Percentiles rank a stretch among this genome's conserved stretches.
Evolutionary conservation across 148 eudicot genomes (phyloP).

Genomic region (Vaccinium darrowii): DNA sequence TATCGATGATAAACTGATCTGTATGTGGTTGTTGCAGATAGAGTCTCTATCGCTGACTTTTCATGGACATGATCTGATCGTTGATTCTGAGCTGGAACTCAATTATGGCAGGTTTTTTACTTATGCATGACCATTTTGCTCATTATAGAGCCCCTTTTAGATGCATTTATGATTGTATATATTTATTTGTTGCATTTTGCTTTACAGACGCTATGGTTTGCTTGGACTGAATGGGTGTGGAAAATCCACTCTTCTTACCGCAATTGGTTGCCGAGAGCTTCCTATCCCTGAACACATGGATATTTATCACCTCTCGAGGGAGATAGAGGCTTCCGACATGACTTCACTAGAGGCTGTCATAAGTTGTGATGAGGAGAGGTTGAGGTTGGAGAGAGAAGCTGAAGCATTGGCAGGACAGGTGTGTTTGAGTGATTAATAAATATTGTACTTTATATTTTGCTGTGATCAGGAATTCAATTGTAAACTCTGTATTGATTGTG

Average conservation of each 20-base stretch:
- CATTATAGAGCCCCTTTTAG: neutral
- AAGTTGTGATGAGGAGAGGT: conserved; percentile 80
- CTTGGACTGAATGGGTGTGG: conserved; percentile 98
- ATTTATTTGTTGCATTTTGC: neutral
- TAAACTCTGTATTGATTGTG: neutral
- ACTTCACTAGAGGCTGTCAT: conserved; percentile 86
- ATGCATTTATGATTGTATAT: neutral
- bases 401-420: conserved; percentile 84
- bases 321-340: conserved; percentile 98
- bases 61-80: conserved; percentile 94
- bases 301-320: conserved; percentile 82
- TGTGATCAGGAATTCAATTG: neutral
- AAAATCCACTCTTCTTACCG: conserved; percentile 88
- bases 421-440: conserved; percentile 11
- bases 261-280: conserved; percentile 89
- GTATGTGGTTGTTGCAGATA: conserved; percentile 55
- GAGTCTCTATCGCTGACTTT: conserved; percentile 95
- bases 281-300: conserved; percentile 99
- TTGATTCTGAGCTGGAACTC: conserved; percentile 88
- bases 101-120: conserved; percentile 83
- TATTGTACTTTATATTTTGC: neutral
- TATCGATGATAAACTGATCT: neutral
- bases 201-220: conserved; percentile 85
- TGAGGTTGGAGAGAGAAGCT: conserved; percentile 80
- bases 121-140: neutral